Evolutionary conservation across 805 yeast species (phyloP).

Genomic region (Zygoascus biomembranicola): DNA sequence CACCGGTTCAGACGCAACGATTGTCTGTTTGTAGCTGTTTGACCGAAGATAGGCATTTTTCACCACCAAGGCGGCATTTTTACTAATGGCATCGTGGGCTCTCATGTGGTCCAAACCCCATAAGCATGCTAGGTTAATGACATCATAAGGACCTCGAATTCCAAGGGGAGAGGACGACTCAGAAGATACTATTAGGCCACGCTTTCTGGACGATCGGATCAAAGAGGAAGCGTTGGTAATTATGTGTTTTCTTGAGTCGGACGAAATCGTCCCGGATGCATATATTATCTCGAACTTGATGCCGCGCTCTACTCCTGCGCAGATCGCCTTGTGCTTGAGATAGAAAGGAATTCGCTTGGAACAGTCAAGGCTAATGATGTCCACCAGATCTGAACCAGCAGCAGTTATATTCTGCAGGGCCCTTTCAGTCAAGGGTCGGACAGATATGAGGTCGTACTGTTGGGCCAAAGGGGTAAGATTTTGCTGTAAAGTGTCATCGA

Average conservation of each 20-base stretch:
- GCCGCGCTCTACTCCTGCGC: slow-evolving; percentile 79
- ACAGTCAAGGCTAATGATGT: slow-evolving; percentile 67
- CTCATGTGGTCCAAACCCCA: slow-evolving; percentile 64
- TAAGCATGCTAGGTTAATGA: slow-evolving; percentile 53
- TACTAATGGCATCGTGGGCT: slow-evolving; percentile 50
- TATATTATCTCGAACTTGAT: slow-evolving; percentile 75
- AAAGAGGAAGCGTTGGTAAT: slow-evolving; percentile 67
- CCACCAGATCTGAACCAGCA: slow-evolving; percentile 55
- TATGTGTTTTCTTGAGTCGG: slow-evolving; percentile 48
- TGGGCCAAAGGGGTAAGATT: slow-evolving; percentile 35
- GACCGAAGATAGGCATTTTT: slow-evolving; percentile 67
- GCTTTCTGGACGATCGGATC: slow-evolving; percentile 68
- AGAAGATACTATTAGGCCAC: slow-evolving; percentile 72
- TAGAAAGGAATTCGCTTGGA: slow-evolving; percentile 60
- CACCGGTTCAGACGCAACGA: slow-evolving; percentile 6
- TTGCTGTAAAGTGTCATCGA: slow-evolving; percentile 74
- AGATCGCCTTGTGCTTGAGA: slow-evolving; percentile 73
- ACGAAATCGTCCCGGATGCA: slow-evolving; percentile 15
- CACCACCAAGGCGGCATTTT: slow-evolving; percentile 54
- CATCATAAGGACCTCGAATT: slow-evolving; percentile 60
- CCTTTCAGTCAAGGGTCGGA: slow-evolving; percentile 72
- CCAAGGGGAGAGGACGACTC: slow-evolving; percentile 53
- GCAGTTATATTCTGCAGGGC: slow-evolving; percentile 68
- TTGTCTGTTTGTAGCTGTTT: slow-evolving; percentile 69
- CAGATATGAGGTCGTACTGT: slow-evolving; percentile 71